Evolutionary conservation across 2,329 filamentous ascomycete species (phyloP).

Genomic region (Scytalidium sp.): DNA sequence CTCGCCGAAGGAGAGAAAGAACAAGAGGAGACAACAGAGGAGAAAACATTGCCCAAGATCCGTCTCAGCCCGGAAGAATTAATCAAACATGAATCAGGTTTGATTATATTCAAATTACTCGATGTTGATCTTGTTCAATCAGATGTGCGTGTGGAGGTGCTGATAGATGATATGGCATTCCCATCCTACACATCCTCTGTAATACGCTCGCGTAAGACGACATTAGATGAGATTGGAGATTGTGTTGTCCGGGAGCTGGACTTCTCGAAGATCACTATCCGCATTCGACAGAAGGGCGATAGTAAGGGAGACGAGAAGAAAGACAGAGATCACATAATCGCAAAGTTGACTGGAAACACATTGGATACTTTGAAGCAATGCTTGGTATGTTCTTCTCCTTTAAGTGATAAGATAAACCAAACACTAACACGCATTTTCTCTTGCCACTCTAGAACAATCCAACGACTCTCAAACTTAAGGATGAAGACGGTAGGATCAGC

Average conservation of each 20-base stretch:
- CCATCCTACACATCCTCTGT: conserved; percentile 81
- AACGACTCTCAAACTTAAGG: conserved; percentile 75
- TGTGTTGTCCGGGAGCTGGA: conserved; percentile 97
- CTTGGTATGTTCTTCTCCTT: conserved; percentile 54
- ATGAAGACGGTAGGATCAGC: conserved; percentile 71
- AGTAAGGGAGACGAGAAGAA: conserved; percentile 62
- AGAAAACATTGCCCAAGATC: conserved; percentile 68
- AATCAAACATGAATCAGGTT: conserved; percentile 80
- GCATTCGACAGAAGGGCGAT: conserved; percentile 77
- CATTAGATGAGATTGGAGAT: conserved; percentile 90
- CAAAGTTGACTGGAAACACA: conserved; percentile 81
- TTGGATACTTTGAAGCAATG: conserved; percentile 85
- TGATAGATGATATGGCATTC: conserved; percentile 94
- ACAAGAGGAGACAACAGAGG: conserved; percentile 41
- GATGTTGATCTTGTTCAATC: conserved; percentile 79
- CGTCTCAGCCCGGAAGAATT: conserved; percentile 77
- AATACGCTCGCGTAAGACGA: conserved; percentile 64
- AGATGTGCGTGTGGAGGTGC: conserved; percentile 77
- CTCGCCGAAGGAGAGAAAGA: conserved; percentile 28
- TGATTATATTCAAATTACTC: conserved; percentile 91
- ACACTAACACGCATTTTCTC: too few relatives aligned
- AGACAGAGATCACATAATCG: conserved; percentile 72
- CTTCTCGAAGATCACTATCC: conserved; percentile 87
- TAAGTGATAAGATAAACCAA: neutral
- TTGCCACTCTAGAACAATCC: conserved; percentile 71